These are phyloP conservation scores for Drechslerella coelobrocha DNA, from an alignment of 2,329 filamentous ascomycete species.

Conservation along the genomic window DNA sequence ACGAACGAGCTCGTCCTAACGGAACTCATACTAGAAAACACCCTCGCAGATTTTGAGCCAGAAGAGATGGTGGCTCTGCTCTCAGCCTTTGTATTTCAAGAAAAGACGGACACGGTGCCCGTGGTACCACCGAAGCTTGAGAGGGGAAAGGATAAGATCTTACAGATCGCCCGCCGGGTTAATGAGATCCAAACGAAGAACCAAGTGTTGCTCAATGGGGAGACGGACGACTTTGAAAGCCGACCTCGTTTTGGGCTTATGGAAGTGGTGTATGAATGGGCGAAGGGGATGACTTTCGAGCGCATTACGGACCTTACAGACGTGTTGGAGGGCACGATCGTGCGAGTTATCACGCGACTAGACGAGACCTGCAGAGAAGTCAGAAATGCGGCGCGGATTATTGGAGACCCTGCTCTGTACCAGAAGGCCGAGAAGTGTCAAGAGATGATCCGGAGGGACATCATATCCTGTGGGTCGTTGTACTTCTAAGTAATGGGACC, in stretches of 20 bases:
- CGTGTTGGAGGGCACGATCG: slow-evolving; percentile 95
- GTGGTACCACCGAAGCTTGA: slow-evolving; percentile 82
- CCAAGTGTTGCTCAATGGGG: slow-evolving; percentile 87
- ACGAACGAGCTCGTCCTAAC: slow-evolving; percentile 95
- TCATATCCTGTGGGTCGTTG: slow-evolving; percentile 55
- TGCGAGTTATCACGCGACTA: slow-evolving; percentile 87
- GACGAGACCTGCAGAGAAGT: slow-evolving; percentile 98
- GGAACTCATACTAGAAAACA: slow-evolving; percentile 94
- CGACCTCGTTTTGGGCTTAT: slow-evolving; percentile 89
- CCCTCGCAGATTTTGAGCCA: slow-evolving; percentile 91
- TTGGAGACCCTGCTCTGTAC: slow-evolving; percentile 91
- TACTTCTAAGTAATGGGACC: slow-evolving; percentile 48
- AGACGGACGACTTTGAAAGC: slow-evolving; percentile 89
- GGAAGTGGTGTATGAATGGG: slow-evolving; percentile 99
- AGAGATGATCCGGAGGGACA: slow-evolving; percentile 94
- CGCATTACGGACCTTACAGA: slow-evolving; percentile 96
- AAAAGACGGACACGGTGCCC: slow-evolving; percentile 85
- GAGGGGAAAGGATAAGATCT: slow-evolving; percentile 81
- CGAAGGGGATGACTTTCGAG: slow-evolving; percentile 95
- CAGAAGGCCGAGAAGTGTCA: slow-evolving; percentile 97
- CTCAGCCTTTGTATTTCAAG: slow-evolving; percentile 95
- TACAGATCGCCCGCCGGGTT: slow-evolving; percentile 89
- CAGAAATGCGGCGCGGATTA: slow-evolving; percentile 93
- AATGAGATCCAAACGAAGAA: slow-evolving; percentile 87
- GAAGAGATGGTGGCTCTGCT: slow-evolving; percentile 95